Evolutionary conservation across 2,329 filamentous ascomycete species (phyloP).

Genomic region (Xylariaceae sp.): DNA sequence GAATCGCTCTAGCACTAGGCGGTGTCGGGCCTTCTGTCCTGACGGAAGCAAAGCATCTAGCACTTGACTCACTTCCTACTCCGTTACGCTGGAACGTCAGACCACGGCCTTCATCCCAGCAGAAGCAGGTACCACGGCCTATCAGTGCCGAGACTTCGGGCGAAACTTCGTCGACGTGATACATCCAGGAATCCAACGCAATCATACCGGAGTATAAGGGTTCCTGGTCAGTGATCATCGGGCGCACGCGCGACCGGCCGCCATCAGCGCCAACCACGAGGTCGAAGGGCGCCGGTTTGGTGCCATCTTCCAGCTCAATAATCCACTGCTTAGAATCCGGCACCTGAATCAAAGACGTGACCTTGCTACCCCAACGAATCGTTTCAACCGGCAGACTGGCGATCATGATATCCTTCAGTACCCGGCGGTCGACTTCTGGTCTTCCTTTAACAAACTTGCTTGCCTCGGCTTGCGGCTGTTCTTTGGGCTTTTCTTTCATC

Average conservation of each 20-base stretch:
- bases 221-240: conserved; percentile 26
- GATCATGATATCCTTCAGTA: conserved; percentile 24
- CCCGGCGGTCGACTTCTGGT: conserved; percentile 27
- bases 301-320: conserved; percentile 6
- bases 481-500: background rate
- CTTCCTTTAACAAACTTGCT: conserved; percentile 14
- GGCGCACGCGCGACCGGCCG: conserved; percentile 34
- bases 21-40: conserved; percentile 6
- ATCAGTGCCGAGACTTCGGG: conserved; percentile 33
- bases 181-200: conserved; percentile 32
- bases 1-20: conserved; percentile 9
- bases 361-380: conserved; percentile 23
- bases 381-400: conserved; percentile 13
- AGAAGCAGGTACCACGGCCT: conserved; percentile 36
- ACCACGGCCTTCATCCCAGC: conserved; percentile 18
- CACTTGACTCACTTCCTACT: conserved; percentile 10
- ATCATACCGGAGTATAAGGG: conserved; percentile 38
- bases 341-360: conserved; percentile 8
- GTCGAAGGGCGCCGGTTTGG: conserved; percentile 23
- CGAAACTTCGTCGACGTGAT: conserved; percentile 27
- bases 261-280: conserved; percentile 37
- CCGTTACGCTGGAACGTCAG: conserved; percentile 23
- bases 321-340: conserved; percentile 3
- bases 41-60: conserved; percentile 21
- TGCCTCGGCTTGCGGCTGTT: background rate